Conservation (phyloP, 768 basidiomycete genomes). For the Boletus bicolor region DNA sequence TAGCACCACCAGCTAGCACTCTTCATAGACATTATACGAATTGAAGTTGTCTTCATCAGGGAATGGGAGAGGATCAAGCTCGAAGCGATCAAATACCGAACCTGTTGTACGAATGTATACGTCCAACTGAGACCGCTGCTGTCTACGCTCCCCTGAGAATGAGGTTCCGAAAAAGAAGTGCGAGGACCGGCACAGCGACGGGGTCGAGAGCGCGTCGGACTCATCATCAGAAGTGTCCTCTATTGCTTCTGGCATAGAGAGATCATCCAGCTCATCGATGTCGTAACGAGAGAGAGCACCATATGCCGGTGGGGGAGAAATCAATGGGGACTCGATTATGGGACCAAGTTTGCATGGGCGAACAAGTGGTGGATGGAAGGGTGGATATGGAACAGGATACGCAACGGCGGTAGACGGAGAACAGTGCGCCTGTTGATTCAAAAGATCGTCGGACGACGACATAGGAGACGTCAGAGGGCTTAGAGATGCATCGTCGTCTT, state of each 20-base stretch:
- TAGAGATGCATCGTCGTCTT: constrained; percentile 54
- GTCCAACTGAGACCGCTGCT: constrained; percentile 47
- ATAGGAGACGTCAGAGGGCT: constrained; percentile 68
- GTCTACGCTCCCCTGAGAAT: constrained; percentile 49
- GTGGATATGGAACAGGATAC: constrained; percentile 68
- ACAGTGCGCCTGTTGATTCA: constrained; percentile 48
- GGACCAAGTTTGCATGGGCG: constrained; percentile 50
- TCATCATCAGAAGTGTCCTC: constrained; percentile 86
- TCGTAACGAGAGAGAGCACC: constrained; percentile 64
- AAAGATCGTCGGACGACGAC: constrained; percentile 76
- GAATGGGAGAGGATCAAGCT: constrained; percentile 71
- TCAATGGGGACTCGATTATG: constrained; percentile 40
- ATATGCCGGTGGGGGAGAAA: constrained; percentile 36
- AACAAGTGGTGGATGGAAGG: constrained; percentile 55
- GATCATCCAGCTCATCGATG: constrained; percentile 62
- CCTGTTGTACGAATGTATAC: constrained; percentile 61
- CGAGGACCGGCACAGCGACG: constrained; percentile 57
- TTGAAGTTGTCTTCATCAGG: constrained; percentile 46
- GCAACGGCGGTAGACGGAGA: constrained; percentile 45
- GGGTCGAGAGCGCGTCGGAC: constrained; percentile 66
- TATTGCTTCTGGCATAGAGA: constrained; percentile 74
- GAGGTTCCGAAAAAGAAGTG: constrained; percentile 51
- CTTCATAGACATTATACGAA: constrained; percentile 55
- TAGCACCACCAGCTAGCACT: constrained; percentile 62
- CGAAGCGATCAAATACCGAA: constrained; percentile 61